Evolutionary conservation across 176 grass and related monocot genomes (phyloP), one percentile per base, ranked within the genome.

Genomic region (Puccinellia tenuiflora): DNA sequence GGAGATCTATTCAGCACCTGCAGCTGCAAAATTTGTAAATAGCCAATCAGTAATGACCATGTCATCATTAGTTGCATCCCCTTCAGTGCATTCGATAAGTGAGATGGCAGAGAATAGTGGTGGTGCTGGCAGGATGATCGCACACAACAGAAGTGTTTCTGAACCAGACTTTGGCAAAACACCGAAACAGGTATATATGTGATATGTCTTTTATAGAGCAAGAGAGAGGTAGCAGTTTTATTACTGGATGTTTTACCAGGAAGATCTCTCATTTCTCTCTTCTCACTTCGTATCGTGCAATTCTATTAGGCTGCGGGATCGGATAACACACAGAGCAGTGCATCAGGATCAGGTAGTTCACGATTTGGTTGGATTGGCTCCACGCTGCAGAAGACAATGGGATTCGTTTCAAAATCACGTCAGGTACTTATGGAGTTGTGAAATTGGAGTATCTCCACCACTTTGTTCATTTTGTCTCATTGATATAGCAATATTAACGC

Each of bases 101-200:
- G 87, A 91, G 16, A 93, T 90, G 75, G 29, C 77, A 30, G 85
- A 84, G 5, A 78, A 91, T 89, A 88, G 25, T 75, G 84, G 74
- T 66, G 88, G 74, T 5, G 47, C n/a, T 89, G 77, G 79, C 71
- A 98, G 86, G 85, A 90, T 60, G 84, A 83, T 78, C 28, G 88
- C 84, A 77, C 90, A 90, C 79, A 95, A 92, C 82, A 91, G 93
- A 85, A 99, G 92, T 90, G 79, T 95, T 93, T 99, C 96, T 33
- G 96, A 99, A 86, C 93, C 96, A 4, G 91, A 99, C 89, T 96
- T 99, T 53, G 91, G 91, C 68, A 86, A 90, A 90, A 92, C 88
- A 71, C 91, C 93, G 5, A 94, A 94, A 77, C 92, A 96, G 91
- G 96, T 99, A 74, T 55, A 52, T 38, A 16, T 38, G 35, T 38